Conservation (phyloP, 495 filamentous ascomycete species). For the Pyronema omphalodes region DNA sequence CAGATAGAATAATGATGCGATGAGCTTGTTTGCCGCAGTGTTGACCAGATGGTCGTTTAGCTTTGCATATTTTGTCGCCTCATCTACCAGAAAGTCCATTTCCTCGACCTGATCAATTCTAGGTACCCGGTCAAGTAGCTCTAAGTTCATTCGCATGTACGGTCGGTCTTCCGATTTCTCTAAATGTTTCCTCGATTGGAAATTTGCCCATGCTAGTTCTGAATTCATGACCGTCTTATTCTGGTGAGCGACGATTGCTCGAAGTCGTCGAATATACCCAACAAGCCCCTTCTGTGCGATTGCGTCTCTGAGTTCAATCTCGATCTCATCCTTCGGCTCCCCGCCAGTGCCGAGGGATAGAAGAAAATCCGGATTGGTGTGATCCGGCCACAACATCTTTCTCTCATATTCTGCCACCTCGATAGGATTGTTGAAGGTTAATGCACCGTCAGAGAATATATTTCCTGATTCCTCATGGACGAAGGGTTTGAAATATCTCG, state of each 20-base stretch:
- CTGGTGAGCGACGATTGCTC: neutral
- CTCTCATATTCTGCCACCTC: conserved; percentile 22
- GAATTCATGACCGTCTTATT: neutral
- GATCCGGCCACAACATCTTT: conserved; percentile 20
- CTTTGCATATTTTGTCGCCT: neutral
- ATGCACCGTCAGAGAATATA: conserved; percentile 10
- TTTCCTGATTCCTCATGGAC: conserved; percentile 13
- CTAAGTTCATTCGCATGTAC: conserved; percentile 8
- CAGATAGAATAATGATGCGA: conserved; percentile 5
- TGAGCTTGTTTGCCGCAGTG: neutral
- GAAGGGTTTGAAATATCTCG: conserved; percentile 28
- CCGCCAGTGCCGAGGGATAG: conserved; percentile 24
- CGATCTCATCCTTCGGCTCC: neutral
- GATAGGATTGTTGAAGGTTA: conserved; percentile 22
- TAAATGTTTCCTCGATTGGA: neutral
- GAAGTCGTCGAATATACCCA: neutral
- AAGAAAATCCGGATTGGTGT: conserved; percentile 20
- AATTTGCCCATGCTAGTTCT: neutral
- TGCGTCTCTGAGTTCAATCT: neutral
- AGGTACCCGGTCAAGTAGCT: conserved; percentile 11
- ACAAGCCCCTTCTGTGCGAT: neutral
- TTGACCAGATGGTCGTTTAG: neutral
- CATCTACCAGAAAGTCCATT: conserved; percentile 5
- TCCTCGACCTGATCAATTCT: conserved; percentile 12
- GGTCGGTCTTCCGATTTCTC: neutral